phyloP scores from a whole-genome alignment of 768 basidiomycete genomes.

The Suillus discolor region DNA sequence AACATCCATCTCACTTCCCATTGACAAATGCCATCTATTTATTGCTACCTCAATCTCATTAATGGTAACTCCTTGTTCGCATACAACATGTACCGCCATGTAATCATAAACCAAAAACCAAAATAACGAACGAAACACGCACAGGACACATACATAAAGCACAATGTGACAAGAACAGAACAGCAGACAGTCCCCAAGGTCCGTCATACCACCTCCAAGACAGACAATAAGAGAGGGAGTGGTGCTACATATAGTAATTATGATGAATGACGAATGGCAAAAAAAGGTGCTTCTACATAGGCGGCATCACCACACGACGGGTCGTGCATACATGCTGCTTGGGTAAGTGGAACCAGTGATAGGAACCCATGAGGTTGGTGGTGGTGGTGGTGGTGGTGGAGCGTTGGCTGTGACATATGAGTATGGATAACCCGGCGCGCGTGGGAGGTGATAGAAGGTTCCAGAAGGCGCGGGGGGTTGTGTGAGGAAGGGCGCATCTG shows the following conservation, averaged over 20 bases:
- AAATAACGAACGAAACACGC: neutral
- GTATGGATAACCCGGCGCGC: neutral
- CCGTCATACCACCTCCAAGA: constrained; percentile 2
- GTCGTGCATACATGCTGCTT: neutral
- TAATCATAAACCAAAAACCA: constrained; percentile 1
- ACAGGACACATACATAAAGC: neutral
- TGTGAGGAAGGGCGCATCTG: neutral
- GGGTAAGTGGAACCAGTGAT: neutral
- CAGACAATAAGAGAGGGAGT: neutral
- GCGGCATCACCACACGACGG: neutral
- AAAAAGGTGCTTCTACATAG: neutral
- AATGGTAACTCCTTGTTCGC: neutral
- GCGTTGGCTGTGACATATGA: neutral
- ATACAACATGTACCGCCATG: neutral
- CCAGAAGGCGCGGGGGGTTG: neutral
- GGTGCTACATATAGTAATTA: constrained; percentile 2
- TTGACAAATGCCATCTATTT: no score
- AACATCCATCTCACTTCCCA: no score
- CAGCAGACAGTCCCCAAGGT: neutral
- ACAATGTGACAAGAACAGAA: constrained; percentile 1
- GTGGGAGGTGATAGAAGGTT: neutral
- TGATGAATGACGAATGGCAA: neutral
- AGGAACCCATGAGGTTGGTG: constrained; percentile 2
- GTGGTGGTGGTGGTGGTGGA: neutral
- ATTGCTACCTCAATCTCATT: neutral